phyloP scores from a whole-genome alignment of 176 grass and related monocot genomes.

The Carex littledalei region DNA sequence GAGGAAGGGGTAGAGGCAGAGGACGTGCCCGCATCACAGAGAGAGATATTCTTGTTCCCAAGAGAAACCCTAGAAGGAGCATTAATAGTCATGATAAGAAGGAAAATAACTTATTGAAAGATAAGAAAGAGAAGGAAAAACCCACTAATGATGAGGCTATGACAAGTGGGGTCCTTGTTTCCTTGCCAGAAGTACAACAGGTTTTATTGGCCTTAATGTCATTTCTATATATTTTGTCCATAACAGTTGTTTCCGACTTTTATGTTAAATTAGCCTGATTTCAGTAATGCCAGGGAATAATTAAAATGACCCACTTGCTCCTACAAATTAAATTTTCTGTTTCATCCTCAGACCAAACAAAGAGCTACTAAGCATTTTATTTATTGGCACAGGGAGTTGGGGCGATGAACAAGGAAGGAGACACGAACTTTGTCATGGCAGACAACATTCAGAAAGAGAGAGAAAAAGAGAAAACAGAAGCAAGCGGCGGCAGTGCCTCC shows the following conservation, averaged over 20 bases:
- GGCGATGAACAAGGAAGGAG: slow-evolving; percentile 16
- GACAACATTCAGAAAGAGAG: neutral
- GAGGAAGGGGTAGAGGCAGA: slow-evolving; percentile 11
- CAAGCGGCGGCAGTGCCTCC: neutral
- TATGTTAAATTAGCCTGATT: neutral
- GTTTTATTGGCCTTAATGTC: neutral
- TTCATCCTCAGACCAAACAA: neutral
- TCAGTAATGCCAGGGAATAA: neutral
- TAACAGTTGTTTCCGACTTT: neutral
- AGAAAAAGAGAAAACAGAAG: neutral
- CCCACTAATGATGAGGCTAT: neutral
- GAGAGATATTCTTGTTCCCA: slow-evolving; percentile 3
- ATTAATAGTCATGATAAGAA: slow-evolving; percentile 7
- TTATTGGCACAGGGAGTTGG: neutral
- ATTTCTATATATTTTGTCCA: neutral
- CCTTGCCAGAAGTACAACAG: neutral
- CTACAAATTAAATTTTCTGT: neutral
- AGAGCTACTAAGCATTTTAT: neutral
- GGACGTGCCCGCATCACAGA: neutral
- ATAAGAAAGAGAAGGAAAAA: slow-evolving; percentile 14
- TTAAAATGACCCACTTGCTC: neutral
- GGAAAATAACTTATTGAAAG: neutral
- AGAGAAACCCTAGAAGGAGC: slow-evolving; percentile 9
- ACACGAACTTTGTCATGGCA: neutral
- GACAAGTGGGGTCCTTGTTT: neutral